Evolutionary conservation across 2,329 filamentous ascomycete genomes (phyloP), one percentile per base, ranked within the genome.

Genomic region (Lachnellula arida): DNA sequence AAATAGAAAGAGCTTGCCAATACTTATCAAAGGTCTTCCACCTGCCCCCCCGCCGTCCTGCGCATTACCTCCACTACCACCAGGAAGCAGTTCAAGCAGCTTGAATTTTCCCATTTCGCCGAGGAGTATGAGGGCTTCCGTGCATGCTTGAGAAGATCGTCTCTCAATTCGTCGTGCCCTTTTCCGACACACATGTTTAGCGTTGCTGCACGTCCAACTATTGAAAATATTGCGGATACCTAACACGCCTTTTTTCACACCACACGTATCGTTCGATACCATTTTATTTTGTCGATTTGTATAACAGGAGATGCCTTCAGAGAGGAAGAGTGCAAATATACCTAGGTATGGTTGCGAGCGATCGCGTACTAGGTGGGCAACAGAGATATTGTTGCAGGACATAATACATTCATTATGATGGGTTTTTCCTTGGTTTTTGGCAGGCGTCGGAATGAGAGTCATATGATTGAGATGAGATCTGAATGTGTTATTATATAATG

Each of bases 31-130:
- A 46, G 67, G 67, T 9, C 66, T 67, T 9, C 68, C 68, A 4
- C 66, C 65, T 39, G 64, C 65, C 3, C 68, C 68, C 2, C 68
- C 68, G 22, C 68, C 68, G 44, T 52, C 63, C 44, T 68, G 63
- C 55, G 67, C 67, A 3, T 51, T 70, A 17, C 68, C 68, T 23
- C 67, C 68, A 39, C 35, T 70, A 7, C 67, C 67, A 11, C 57
- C 64, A 1, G 59, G 57, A 12, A 54, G 58, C n/a, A 54, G 58
- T 32, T 32, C 28, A 47, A 43, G 34, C 43, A 53, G 19, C 11
- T 52, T 15, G 28, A 52, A 35, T 32, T 14, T 15, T 11, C 23
- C 37, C 5, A 8, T n/a, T 23, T 25, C 15, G 37, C 14, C 22
- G 37, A 28, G n/a, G 25, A 19, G 34, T n/a, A 1, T 15, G n/a